Conservation (phyloP, 2,329 filamentous ascomycete genomes). For the Monosporascus sp. region DNA sequence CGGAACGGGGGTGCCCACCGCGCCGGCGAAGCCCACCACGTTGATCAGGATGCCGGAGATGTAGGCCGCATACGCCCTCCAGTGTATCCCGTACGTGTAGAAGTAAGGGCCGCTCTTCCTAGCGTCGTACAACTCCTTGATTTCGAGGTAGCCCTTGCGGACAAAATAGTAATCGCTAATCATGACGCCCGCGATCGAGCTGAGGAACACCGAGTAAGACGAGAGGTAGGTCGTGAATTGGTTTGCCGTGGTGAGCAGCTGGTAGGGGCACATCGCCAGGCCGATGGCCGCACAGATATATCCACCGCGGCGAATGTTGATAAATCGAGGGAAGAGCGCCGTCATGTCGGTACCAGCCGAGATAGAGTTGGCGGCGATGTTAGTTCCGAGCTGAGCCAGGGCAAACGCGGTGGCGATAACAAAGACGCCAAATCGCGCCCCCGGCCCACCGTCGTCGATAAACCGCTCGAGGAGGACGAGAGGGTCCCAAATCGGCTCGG, state of each 20-base stretch:
- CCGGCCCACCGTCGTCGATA: conserved; percentile 62
- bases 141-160: conserved; percentile 72
- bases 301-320: conserved; percentile 81
- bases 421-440: conserved; percentile 69
- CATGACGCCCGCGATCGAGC: conserved; percentile 89
- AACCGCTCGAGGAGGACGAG: conserved; percentile 62
- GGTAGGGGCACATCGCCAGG: conserved; percentile 82
- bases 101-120: conserved; percentile 65
- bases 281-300: conserved; percentile 79
- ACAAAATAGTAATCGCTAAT: conserved; percentile 83
- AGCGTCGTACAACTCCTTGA: conserved; percentile 74
- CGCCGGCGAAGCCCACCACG: conserved; percentile 84
- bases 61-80: conserved; percentile 80
- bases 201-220: conserved; percentile 90
- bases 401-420: conserved; percentile 66
- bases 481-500: conserved; percentile 67
- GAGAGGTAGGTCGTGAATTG: conserved; percentile 89
- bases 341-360: conserved; percentile 81
- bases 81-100: conserved; percentile 69
- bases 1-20: conserved; percentile 67
- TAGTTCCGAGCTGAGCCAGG: conserved; percentile 78
- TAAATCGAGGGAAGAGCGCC: conserved; percentile 69
- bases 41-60: conserved; percentile 82
- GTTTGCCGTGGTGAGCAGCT: conserved; percentile 68
- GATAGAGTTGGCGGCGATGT: conserved; percentile 82